A percentile compares a stretch with the other conserved stretches of the same genome.
These are phyloP conservation scores for Alnus rubra DNA, from an alignment of 306 rosid genomes.

Conservation along the genomic window DNA sequence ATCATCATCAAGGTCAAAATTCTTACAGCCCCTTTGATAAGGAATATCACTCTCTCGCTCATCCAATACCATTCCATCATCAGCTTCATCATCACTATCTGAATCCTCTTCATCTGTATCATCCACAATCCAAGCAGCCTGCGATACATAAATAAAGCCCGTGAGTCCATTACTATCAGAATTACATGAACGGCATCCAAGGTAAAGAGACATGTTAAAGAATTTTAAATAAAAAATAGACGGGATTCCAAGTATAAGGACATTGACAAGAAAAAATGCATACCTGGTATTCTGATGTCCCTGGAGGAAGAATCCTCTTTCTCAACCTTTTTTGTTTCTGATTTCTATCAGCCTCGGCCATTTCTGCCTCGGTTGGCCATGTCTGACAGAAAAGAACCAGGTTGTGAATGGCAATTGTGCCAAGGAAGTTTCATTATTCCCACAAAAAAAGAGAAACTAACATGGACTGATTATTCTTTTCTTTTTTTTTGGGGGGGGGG, in stretches of 20 bases:
- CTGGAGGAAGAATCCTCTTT: conserved; percentile 68
- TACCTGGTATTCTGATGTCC: conserved; percentile 98
- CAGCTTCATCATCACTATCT: conserved; percentile 52
- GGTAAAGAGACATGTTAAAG: conserved; percentile 7
- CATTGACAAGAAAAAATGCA: conserved; percentile 13
- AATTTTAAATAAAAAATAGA: neutral
- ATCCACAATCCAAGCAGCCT: conserved; percentile 89
- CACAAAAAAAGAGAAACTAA: neutral
- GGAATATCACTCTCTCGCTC: conserved; percentile 46
- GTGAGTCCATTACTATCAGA: conserved; percentile 11
- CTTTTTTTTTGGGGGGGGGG: no score
- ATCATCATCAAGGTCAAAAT: conserved; percentile 62
- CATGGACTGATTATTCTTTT: neutral
- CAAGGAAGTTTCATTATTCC: conserved; percentile 1
- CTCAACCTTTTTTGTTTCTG: conserved; percentile 53
- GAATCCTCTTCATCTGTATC: conserved; percentile 63
- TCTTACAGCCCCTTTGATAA: conserved; percentile 38
- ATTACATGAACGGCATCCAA: conserved; percentile 1
- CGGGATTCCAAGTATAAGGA: conserved; percentile 6
- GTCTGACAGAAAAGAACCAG: conserved; percentile 51
- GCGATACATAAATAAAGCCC: conserved; percentile 31
- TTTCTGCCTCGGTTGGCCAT: conserved; percentile 95
- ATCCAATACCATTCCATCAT: conserved; percentile 74
- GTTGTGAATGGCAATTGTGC: neutral
- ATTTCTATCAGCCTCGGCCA: conserved; percentile 60